phyloP scores from a whole-genome alignment of 2,329 filamentous ascomycete genomes.

The Colletotrichum musicola region DNA sequence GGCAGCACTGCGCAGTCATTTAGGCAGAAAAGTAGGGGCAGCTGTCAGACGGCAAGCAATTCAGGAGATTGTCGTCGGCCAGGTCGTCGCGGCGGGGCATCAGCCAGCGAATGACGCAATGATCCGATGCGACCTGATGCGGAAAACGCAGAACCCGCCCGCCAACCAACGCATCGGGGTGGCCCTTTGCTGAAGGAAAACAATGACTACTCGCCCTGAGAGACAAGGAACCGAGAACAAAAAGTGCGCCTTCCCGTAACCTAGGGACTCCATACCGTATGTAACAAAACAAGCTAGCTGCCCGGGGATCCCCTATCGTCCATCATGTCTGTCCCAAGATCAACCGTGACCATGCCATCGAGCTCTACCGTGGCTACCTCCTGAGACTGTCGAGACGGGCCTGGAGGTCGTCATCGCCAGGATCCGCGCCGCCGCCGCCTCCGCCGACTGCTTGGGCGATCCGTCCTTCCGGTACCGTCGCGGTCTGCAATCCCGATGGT shows the following conservation, averaged over 20 bases:
- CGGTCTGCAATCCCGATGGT: constrained; percentile 83
- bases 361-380: constrained; percentile 52
- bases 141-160: constrained; percentile 10
- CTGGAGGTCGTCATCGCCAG: constrained; percentile 92
- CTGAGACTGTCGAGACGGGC: constrained; percentile 90
- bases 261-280: constrained; percentile 21
- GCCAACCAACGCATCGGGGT: neutral
- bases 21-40: neutral
- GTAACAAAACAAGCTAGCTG: constrained; percentile 37
- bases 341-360: neutral
- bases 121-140: constrained; percentile 18
- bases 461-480: constrained; percentile 77
- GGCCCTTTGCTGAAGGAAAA: constrained; percentile 6
- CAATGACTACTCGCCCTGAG: constrained; percentile 1
- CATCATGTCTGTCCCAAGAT: constrained; percentile 15
- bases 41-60: neutral
- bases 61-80: neutral
- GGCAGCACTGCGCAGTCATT: neutral
- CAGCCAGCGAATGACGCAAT: constrained; percentile 30
- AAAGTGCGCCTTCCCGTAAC: constrained; percentile 28
- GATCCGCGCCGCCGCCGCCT: constrained; percentile 67
- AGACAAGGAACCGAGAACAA: neutral
- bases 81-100: constrained; percentile 26
- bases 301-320: constrained; percentile 6
- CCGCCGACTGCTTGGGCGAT: constrained; percentile 89